Conservation (phyloP, 805 yeast genomes). For the Candida taoyuanica region DNA sequence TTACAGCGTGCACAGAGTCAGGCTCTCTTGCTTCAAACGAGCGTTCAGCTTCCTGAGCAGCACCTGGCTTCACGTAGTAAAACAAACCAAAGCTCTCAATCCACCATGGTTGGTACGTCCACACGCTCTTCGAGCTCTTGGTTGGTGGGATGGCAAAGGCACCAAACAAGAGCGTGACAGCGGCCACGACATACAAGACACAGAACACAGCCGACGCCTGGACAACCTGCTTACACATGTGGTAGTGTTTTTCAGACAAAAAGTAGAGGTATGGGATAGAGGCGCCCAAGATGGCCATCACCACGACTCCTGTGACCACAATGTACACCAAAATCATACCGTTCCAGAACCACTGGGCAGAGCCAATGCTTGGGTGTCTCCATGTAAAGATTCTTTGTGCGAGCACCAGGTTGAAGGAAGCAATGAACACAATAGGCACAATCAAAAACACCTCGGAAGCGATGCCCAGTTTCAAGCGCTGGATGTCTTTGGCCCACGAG, state of each 20-base stretch:
- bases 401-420: slow-evolving; percentile 55
- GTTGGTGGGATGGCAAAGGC: slow-evolving; percentile 58
- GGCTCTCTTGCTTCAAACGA: slow-evolving; percentile 45
- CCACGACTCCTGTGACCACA: slow-evolving; percentile 51
- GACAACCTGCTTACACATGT: slow-evolving; percentile 50
- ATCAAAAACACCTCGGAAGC: slow-evolving; percentile 52
- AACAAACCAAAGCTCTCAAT: slow-evolving; percentile 55
- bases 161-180: slow-evolving; percentile 42
- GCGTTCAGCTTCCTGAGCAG: slow-evolving; percentile 44
- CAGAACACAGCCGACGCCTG: slow-evolving; percentile 47
- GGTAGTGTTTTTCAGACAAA: slow-evolving; percentile 39
- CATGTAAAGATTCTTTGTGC: slow-evolving; percentile 74
- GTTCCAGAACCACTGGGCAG: slow-evolving; percentile 44
- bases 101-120: slow-evolving; percentile 76
- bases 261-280: slow-evolving; percentile 56
- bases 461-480: slow-evolving; percentile 45
- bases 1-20: slow-evolving; percentile 18
- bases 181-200: slow-evolving; percentile 48
- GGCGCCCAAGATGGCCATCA: slow-evolving; percentile 67
- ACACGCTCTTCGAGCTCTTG: slow-evolving; percentile 41
- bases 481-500: slow-evolving; percentile 52
- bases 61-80: slow-evolving; percentile 54
- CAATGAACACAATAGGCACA: slow-evolving; percentile 53
- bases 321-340: slow-evolving; percentile 46
- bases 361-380: slow-evolving; percentile 72